These are phyloP conservation scores for Paraurostyla sp. DNA, from an alignment of 73 alveolate species.

Conservation along the genomic window DNA sequence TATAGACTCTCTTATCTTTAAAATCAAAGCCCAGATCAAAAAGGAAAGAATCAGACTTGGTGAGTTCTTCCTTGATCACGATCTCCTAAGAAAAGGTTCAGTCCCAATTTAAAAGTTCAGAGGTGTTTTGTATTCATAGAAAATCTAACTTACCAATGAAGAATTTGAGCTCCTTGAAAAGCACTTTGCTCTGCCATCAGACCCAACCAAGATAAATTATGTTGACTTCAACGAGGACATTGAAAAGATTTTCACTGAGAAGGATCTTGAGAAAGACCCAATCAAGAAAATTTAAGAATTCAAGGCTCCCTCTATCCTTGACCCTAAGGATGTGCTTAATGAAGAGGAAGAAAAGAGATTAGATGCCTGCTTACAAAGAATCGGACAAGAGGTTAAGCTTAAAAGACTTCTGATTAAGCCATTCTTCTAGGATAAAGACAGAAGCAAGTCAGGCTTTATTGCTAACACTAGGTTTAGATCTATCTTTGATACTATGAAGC, in stretches of 20 bases:
- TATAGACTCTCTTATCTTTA: constrained; percentile 76
- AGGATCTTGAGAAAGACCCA: constrained; percentile 95
- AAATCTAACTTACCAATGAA: constrained; percentile 83
- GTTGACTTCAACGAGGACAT: constrained; percentile 90
- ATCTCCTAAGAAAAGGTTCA: constrained; percentile 93
- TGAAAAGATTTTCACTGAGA: constrained; percentile 90
- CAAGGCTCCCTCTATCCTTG: constrained; percentile 85
- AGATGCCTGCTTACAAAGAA: constrained; percentile 85
- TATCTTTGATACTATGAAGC: constrained; percentile 84
- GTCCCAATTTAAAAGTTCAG: constrained; percentile 91
- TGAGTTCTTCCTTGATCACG: constrained; percentile 95
- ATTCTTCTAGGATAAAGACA: constrained; percentile 95
- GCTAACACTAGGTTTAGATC: constrained; percentile 91
- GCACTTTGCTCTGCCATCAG: constrained; percentile 81
- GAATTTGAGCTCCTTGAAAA: constrained; percentile 85
- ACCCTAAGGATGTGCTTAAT: constrained; percentile 94
- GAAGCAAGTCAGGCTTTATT: constrained; percentile 85
- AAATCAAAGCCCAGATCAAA: constrained; percentile 90
- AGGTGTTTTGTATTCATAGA: constrained; percentile 84
- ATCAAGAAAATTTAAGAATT: constrained; percentile 77
- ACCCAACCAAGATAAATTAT: constrained; percentile 84
- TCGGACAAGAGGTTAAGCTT: constrained; percentile 86
- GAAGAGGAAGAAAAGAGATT: constrained; percentile 87
- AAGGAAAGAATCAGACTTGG: constrained; percentile 93
- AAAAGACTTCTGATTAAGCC: constrained; percentile 90